Base-by-base conservation (phyloP, 805 yeast genomes). In the Blastobotrys americana region DNA sequence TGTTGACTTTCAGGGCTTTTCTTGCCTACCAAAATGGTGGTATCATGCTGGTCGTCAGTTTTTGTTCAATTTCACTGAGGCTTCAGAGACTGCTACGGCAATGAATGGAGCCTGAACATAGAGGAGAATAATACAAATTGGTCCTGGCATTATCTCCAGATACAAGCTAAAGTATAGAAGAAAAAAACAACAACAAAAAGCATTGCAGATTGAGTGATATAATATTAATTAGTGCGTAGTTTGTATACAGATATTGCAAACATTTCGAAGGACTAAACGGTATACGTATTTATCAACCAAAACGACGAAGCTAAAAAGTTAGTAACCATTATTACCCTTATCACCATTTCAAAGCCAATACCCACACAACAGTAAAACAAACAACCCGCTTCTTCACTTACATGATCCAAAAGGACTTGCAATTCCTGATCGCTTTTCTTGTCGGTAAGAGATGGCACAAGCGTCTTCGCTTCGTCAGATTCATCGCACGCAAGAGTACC, bases 401-500 rank as follows among this genome's bases (percentile, higher is more conserved):
- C n/a, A 68, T 93, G 96, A 54, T 89, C 94, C 54, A 93, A 71
- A 45, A 90, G 74, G 39, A 85, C 80, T 63, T 88, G 95, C 48
- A 93, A 68, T 59, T 89, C 97, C 36, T 84, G 84, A 53, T 88
- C 95, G 6, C 84, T 76, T 42, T 84, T 87, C 64, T 89, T 89
- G 49, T 74, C 78, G 19, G 77, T 74, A 59, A 93, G 72, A 64
- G 95, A 84, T 18, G 98, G 97, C 47, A 93, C 82, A 57, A 93
- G 72, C 15, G 96, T 85, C 66, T 86, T 86, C 31, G 97, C 97
- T 69, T 93, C 98, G 59, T 85, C 98, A 4, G 95, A 88, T 51
- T 90, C 97, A 59, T 90, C 98, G 66, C 97, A 89, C 23, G 93
- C 84, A 50, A 90, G 72, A 3, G 95, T 85, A 0, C 94, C 80